These are phyloP conservation scores for Vaccinium myrtillus DNA, from an alignment of 148 eudicot genomes.

Conservation along the genomic window DNA sequence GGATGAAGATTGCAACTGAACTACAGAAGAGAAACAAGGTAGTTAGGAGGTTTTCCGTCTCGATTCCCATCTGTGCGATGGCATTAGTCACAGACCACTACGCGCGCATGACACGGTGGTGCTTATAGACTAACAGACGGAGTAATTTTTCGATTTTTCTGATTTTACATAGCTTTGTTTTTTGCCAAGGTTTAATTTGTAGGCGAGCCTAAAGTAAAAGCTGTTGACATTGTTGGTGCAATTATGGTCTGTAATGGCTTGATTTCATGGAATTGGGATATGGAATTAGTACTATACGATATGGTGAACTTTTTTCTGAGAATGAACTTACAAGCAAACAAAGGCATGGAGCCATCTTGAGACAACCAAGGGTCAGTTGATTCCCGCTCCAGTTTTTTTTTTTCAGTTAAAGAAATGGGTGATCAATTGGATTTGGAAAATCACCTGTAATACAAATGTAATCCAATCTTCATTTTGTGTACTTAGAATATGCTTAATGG, in stretches of 20 bases:
- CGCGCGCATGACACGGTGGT: neutral
- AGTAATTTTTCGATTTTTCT: neutral
- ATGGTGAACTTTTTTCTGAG: no score
- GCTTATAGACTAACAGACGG: neutral
- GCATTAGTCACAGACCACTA: neutral
- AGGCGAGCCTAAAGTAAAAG: constrained; percentile 1
- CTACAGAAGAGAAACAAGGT: neutral
- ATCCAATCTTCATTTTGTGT: neutral
- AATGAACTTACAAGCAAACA: no score
- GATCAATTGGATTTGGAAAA: neutral
- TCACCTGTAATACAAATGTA: neutral
- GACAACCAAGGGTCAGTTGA: no score
- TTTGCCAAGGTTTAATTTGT: neutral
- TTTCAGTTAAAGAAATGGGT: no score
- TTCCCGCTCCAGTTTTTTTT: no score
- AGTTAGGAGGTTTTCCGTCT: neutral
- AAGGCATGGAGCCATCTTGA: no score
- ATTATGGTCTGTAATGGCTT: neutral
- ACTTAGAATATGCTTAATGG: neutral
- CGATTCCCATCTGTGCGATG: neutral
- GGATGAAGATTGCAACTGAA: neutral
- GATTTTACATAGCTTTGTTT: neutral
- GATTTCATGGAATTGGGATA: constrained; percentile 15
- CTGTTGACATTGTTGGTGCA: neutral
- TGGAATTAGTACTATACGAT: no score